These are phyloP conservation scores for Verticillium longisporum DNA, from an alignment of 2,329 filamentous ascomycete genomes.

Conservation along the genomic window DNA sequence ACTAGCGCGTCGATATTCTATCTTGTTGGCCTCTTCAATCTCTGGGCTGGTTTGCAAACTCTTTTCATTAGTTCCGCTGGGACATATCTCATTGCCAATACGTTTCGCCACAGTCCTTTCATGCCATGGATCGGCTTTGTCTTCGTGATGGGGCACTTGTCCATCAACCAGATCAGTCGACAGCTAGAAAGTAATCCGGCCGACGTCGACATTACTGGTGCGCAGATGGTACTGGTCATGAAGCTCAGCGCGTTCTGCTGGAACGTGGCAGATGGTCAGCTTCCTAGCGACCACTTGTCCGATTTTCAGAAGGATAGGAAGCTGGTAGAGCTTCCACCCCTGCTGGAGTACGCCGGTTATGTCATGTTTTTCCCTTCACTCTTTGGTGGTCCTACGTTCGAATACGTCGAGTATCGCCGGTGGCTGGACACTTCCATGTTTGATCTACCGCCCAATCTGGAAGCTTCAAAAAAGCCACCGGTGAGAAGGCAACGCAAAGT, in stretches of 20 bases:
- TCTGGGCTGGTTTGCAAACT: slow-evolving; percentile 80
- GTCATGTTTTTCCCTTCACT: slow-evolving; percentile 93
- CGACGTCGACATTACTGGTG: slow-evolving; percentile 80
- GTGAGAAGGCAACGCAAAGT: slow-evolving; percentile 89
- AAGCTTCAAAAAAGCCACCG: slow-evolving; percentile 76
- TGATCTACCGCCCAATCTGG: slow-evolving; percentile 71
- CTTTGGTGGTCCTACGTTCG: slow-evolving; percentile 86
- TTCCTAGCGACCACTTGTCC: slow-evolving; percentile 72
- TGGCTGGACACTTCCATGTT: slow-evolving; percentile 97
- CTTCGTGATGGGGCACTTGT: slow-evolving; percentile 95
- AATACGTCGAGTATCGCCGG: slow-evolving; percentile 84
- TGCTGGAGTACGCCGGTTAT: slow-evolving; percentile 82
- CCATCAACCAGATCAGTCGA: slow-evolving; percentile 77
- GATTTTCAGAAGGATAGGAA: slow-evolving; percentile 80
- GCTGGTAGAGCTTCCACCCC: slow-evolving; percentile 63
- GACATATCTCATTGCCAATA: slow-evolving; percentile 77
- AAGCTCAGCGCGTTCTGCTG: slow-evolving; percentile 95
- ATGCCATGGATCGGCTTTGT: slow-evolving; percentile 98
- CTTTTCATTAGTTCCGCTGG: slow-evolving; percentile 72
- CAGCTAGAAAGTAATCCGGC: slow-evolving; percentile 63
- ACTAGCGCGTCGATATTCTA: slow-evolving; percentile 55
- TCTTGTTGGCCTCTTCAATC: slow-evolving; percentile 83
- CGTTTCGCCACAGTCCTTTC: slow-evolving; percentile 70
- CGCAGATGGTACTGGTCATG: slow-evolving; percentile 98
- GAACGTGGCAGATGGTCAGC: slow-evolving; percentile 90